Conservation (phyloP, 2,329 filamentous ascomycete species). For the Phaeoacremonium minimum region DNA sequence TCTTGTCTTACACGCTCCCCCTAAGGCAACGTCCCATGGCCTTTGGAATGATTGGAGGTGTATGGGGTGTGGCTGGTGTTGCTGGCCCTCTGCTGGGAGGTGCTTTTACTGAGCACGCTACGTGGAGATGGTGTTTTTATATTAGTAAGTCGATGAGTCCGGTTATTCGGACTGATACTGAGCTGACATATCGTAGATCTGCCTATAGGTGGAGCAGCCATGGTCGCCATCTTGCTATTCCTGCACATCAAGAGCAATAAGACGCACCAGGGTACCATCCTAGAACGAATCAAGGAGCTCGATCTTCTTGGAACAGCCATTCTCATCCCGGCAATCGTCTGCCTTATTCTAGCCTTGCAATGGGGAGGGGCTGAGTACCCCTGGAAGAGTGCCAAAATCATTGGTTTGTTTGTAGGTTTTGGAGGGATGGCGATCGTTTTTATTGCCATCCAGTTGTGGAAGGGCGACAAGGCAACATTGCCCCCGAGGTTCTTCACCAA, state of each 20-base stretch:
- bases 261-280: constrained; percentile 23
- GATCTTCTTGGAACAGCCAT: constrained; percentile 45
- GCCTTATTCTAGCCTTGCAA: constrained; percentile 50
- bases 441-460: constrained; percentile 36
- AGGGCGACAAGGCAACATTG: constrained; percentile 42
- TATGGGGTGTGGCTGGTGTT: constrained; percentile 44
- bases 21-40: constrained; percentile 48
- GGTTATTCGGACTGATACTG: background rate
- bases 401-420: constrained; percentile 47
- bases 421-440: constrained; percentile 42
- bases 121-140: constrained; percentile 51
- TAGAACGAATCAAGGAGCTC: constrained; percentile 35
- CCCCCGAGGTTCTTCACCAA: constrained; percentile 44
- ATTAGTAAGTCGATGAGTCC: constrained; percentile 12
- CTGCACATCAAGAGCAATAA: constrained; percentile 32
- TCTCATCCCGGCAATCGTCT: constrained; percentile 47
- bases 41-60: constrained; percentile 49
- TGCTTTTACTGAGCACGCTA: constrained; percentile 26
- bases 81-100: constrained; percentile 18
- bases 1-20: constrained; percentile 44
- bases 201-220: constrained; percentile 41
- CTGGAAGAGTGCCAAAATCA: constrained; percentile 43
- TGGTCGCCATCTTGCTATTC: constrained; percentile 41
- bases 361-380: constrained; percentile 50
- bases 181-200: constrained; percentile 16